These are phyloP conservation scores for Mortierella sp. DNA, from an alignment of 371 early-diverging fungal genomes.

Conservation along the genomic window DNA sequence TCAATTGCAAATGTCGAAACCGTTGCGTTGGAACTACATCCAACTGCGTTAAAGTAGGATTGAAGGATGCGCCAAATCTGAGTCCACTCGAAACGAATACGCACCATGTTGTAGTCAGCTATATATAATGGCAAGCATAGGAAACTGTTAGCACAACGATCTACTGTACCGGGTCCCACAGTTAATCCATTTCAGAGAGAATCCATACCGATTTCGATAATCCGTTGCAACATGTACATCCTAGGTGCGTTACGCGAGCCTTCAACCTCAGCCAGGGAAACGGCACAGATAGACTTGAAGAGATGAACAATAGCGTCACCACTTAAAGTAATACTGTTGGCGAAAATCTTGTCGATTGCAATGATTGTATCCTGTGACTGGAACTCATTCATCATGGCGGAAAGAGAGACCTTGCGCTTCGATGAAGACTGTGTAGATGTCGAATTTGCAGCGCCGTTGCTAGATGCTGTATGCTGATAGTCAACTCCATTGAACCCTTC, in stretches of 20 bases:
- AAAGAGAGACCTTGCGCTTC: slow-evolving; percentile 47
- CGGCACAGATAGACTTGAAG: slow-evolving; percentile 58
- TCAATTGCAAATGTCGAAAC: slow-evolving; percentile 80
- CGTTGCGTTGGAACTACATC: slow-evolving; percentile 65
- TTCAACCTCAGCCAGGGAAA: slow-evolving; percentile 59
- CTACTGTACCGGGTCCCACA: background rate
- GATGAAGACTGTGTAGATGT: slow-evolving; percentile 26
- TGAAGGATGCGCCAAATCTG: slow-evolving; percentile 79
- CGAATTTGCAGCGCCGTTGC: slow-evolving; percentile 9
- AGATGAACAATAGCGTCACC: slow-evolving; percentile 60
- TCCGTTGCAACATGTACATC: slow-evolving; percentile 64
- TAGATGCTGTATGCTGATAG: slow-evolving; percentile 37
- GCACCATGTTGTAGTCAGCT: slow-evolving; percentile 65
- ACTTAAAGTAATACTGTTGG: slow-evolving; percentile 62
- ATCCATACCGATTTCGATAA: slow-evolving; percentile 68
- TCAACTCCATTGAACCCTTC: slow-evolving; percentile 48
- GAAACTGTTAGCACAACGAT: no score
- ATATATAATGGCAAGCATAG: background rate
- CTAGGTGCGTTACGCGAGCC: slow-evolving; percentile 56
- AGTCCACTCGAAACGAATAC: slow-evolving; percentile 82
- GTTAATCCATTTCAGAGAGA: background rate
- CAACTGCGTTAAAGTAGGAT: slow-evolving; percentile 75
- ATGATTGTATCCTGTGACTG: slow-evolving; percentile 75
- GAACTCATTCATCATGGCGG: slow-evolving; percentile 59
- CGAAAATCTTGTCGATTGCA: slow-evolving; percentile 78